Evolutionary conservation across 1,284 basidiomycete species (phyloP).

Genomic region (Ceratobasidium sp.): DNA sequence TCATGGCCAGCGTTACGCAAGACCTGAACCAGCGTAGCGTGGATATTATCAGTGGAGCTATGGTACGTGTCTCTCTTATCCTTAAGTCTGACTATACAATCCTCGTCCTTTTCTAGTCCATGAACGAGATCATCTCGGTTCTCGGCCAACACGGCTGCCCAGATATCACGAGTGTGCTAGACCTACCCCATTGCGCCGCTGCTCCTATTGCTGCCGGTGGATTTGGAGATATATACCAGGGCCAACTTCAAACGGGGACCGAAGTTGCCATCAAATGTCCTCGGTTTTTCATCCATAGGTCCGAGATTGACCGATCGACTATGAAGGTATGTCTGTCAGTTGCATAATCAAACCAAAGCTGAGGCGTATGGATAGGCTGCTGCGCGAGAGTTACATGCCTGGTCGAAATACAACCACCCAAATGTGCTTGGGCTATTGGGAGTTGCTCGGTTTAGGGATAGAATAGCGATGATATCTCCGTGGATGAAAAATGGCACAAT

Average conservation of each 20-base stretch:
- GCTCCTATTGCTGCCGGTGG: neutral
- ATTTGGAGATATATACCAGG: conserved; percentile 6
- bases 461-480: conserved; percentile 12
- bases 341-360: neutral
- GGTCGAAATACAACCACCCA: conserved; percentile 17
- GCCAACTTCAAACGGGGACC: neutral
- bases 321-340: neutral
- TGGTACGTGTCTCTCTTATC: neutral
- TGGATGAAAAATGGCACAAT: conserved; percentile 23
- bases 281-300: neutral
- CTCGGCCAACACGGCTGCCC: conserved; percentile 11
- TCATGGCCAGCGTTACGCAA: neutral
- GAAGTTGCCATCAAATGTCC: conserved; percentile 21
- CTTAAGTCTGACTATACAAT: neutral
- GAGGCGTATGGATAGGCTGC: neutral
- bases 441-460: neutral
- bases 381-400: conserved; percentile 1
- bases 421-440: neutral
- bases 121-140: neutral
- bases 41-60: neutral
- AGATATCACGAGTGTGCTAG: neutral
- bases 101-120: too few relatives aligned
- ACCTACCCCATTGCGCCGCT: neutral
- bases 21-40: neutral
- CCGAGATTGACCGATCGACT: neutral